These are phyloP conservation scores for Chlamydomonas reinhardtii DNA, from an alignment of 163 green algal genomes.

Conservation along the genomic window DNA sequence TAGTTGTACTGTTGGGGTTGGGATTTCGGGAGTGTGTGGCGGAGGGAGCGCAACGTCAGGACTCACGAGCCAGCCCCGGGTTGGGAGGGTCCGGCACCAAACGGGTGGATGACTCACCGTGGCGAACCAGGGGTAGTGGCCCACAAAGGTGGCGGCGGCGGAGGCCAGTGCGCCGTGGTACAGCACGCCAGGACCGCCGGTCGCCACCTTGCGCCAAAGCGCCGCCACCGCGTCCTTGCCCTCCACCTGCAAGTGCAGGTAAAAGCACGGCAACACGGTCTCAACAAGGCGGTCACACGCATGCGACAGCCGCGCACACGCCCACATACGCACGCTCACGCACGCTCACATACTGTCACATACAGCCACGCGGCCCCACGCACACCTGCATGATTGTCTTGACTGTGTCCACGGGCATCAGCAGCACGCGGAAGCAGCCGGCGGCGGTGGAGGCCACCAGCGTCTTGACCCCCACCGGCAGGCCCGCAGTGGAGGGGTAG, in stretches of 20 bases:
- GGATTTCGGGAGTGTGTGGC: neutral
- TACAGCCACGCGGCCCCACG: neutral
- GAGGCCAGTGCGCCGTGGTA: conserved; percentile 88
- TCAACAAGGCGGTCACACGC: too few relatives aligned
- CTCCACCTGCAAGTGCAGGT: conserved; percentile 75
- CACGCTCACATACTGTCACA: too few relatives aligned
- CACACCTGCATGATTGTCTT: conserved; percentile 94
- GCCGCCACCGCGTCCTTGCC: conserved; percentile 71
- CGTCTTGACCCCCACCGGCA: conserved; percentile 87
- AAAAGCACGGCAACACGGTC: too few relatives aligned
- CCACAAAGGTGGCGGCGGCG: conserved; percentile 83
- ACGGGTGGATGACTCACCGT: too few relatives aligned
- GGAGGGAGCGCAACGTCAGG: neutral
- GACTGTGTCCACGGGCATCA: conserved; percentile 91
- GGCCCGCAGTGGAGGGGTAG: conserved; percentile 59
- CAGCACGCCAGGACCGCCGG: conserved; percentile 75
- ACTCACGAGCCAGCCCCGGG: too few relatives aligned
- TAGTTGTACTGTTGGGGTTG: conserved; percentile 82
- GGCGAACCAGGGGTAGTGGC: conserved; percentile 92
- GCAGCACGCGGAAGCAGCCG: conserved; percentile 84
- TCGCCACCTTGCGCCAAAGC: conserved; percentile 74
- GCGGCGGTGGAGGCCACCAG: conserved; percentile 73
- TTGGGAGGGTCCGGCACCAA: too few relatives aligned
- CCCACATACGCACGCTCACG: too few relatives aligned
- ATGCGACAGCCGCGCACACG: too few relatives aligned